Evolutionary conservation across 73 alveolate species (phyloP).

Genomic region (Paramecium biaurelia): DNA sequence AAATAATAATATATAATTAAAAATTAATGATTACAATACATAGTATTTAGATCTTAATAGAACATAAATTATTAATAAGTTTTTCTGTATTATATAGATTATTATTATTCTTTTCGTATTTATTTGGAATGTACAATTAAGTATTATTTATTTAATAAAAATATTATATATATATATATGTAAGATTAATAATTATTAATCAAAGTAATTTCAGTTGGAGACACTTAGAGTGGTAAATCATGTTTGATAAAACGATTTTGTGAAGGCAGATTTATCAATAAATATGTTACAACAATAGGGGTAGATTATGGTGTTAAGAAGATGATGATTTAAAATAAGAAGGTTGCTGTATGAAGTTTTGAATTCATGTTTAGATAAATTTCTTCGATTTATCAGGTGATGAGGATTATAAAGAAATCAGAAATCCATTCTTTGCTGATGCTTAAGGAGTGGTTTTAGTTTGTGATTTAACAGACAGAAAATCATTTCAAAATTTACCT

Average conservation of each 20-base stretch:
- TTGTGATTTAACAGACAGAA: slow-evolving; percentile 57
- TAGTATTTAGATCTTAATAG: too few relatives aligned
- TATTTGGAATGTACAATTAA: too few relatives aligned
- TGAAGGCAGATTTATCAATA: slow-evolving; percentile 95
- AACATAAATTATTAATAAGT: too few relatives aligned
- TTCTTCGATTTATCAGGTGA: slow-evolving; percentile 96
- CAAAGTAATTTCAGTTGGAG: slow-evolving; percentile 94
- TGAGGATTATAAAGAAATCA: slow-evolving; percentile 78
- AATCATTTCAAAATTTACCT: background rate
- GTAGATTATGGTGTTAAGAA: slow-evolving; percentile 99
- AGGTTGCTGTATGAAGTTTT: slow-evolving; percentile 70
- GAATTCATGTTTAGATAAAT: slow-evolving; percentile 66
- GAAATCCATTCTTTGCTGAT: slow-evolving; percentile 68
- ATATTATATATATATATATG: background rate
- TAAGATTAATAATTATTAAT: slow-evolving; percentile 64
- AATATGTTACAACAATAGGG: slow-evolving; percentile 98
- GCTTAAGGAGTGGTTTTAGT: slow-evolving; percentile 53
- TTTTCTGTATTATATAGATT: too few relatives aligned
- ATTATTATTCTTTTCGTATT: too few relatives aligned
- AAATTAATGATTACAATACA: too few relatives aligned
- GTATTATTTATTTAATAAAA: too few relatives aligned
- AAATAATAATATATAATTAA: too few relatives aligned
- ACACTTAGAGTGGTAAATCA: slow-evolving; percentile 96
- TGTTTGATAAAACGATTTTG: slow-evolving; percentile 98
- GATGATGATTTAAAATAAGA: slow-evolving; percentile 81